phyloP scores from a whole-genome alignment of 176 grass and related monocot genomes.

The Carex scoparia region DNA sequence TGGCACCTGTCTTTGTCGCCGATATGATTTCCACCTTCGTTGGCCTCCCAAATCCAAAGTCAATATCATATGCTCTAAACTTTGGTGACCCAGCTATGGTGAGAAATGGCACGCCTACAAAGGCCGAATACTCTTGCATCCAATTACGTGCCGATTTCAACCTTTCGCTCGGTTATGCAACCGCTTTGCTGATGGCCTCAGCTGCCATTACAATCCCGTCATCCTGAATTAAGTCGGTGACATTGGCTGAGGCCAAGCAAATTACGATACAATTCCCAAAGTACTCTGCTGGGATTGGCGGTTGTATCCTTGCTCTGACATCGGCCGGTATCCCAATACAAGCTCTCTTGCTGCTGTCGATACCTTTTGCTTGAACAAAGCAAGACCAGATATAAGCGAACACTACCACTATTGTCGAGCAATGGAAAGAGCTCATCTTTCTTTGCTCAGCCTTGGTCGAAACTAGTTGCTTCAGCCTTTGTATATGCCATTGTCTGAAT shows the following conservation, averaged over 20 bases:
- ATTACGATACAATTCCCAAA: constrained; percentile 37
- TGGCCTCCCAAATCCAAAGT: constrained; percentile 57
- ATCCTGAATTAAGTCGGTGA: neutral
- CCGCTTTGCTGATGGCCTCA: neutral
- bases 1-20: neutral
- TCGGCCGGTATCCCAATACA: constrained; percentile 30
- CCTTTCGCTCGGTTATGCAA: constrained; percentile 3
- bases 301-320: constrained; percentile 26
- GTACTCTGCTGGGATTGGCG: constrained; percentile 22
- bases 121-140: neutral
- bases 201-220: neutral
- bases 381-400: constrained; percentile 33
- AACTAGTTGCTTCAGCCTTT: constrained; percentile 24
- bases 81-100: constrained; percentile 24
- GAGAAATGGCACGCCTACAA: neutral
- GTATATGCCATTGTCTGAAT: constrained; percentile 5
- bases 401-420: constrained; percentile 14
- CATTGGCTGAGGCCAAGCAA: neutral
- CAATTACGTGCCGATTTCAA: neutral
- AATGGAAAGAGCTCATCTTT: neutral
- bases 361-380: constrained; percentile 4
- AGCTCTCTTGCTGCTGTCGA: neutral
- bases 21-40: constrained; percentile 38
- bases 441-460: neutral
- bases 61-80: constrained; percentile 40